These are phyloP conservation scores for Penicillium steckii DNA, from an alignment of 495 filamentous ascomycete species.

Conservation along the genomic window DNA sequence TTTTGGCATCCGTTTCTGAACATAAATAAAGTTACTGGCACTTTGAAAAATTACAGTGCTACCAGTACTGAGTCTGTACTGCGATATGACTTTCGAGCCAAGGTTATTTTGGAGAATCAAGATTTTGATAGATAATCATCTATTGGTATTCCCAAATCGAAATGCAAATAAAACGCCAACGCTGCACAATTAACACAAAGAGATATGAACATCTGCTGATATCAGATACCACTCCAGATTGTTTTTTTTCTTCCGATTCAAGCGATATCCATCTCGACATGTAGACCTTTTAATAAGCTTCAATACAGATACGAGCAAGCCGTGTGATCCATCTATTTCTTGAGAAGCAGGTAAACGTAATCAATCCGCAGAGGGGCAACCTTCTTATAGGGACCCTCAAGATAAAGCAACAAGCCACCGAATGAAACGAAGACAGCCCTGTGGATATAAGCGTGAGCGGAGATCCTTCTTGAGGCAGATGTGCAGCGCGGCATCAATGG, in stretches of 20 bases:
- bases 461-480: background rate
- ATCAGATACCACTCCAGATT: constrained; percentile 16
- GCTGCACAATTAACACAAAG: constrained; percentile 28
- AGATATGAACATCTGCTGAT: constrained; percentile 20
- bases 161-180: constrained; percentile 32
- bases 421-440: constrained; percentile 94
- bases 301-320: background rate
- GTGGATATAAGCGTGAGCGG: constrained; percentile 9
- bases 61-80: too few relatives aligned
- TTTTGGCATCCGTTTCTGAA: too few relatives aligned
- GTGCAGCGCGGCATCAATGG: background rate
- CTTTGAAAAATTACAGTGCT: background rate
- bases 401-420: constrained; percentile 81
- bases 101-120: constrained; percentile 10
- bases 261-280: background rate
- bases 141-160: constrained; percentile 29
- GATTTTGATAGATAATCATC: constrained; percentile 20
- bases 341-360: constrained; percentile 87
- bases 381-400: constrained; percentile 95
- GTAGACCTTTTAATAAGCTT: background rate
- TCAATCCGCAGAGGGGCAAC: constrained; percentile 87
- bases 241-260: constrained; percentile 16
- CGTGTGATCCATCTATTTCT: constrained; percentile 60
- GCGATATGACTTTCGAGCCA: background rate
- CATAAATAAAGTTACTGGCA: too few relatives aligned